Conservation (phyloP, 164 flowering plant genomes). For the Piper betle region DNA sequence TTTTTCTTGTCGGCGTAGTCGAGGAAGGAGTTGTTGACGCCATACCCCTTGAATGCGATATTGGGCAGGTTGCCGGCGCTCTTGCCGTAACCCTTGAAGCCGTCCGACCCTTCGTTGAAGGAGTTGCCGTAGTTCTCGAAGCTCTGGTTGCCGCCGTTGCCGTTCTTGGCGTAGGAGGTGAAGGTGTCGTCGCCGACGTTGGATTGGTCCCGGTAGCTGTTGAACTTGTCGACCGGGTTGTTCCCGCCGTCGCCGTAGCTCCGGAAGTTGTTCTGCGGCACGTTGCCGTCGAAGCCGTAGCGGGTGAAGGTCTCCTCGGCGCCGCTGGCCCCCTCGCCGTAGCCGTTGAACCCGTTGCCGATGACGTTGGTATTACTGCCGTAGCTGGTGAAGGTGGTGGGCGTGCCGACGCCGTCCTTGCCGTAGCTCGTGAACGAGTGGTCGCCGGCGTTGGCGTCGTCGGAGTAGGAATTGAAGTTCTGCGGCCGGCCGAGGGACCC, state of each 20-base stretch:
- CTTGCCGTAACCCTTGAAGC: conserved; percentile 56
- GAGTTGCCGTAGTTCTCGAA: conserved; percentile 64
- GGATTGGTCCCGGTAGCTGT: conserved; percentile 45
- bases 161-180: conserved; percentile 40
- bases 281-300: conserved; percentile 36
- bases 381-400: conserved; percentile 36
- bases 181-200: conserved; percentile 67
- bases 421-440: conserved; percentile 46
- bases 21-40: conserved; percentile 31
- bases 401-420: conserved; percentile 34
- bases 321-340: conserved; percentile 37
- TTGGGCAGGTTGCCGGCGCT: conserved; percentile 20
- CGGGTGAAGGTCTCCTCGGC: conserved; percentile 45
- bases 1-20: conserved; percentile 30
- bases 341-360: conserved; percentile 39
- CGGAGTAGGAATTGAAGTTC: conserved; percentile 34
- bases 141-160: conserved; percentile 27
- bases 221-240: conserved; percentile 26
- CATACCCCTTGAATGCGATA: conserved; percentile 43
- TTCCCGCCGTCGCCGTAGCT: conserved; percentile 40
- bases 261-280: conserved; percentile 42
- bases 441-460: conserved; percentile 45
- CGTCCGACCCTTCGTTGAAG: conserved; percentile 43
- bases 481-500: conserved; percentile 17
- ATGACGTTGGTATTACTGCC: conserved; percentile 32